These are phyloP conservation scores for Eucalyptus camaldulensis DNA, from an alignment of 345 rosid genomes.

Conservation along the genomic window DNA sequence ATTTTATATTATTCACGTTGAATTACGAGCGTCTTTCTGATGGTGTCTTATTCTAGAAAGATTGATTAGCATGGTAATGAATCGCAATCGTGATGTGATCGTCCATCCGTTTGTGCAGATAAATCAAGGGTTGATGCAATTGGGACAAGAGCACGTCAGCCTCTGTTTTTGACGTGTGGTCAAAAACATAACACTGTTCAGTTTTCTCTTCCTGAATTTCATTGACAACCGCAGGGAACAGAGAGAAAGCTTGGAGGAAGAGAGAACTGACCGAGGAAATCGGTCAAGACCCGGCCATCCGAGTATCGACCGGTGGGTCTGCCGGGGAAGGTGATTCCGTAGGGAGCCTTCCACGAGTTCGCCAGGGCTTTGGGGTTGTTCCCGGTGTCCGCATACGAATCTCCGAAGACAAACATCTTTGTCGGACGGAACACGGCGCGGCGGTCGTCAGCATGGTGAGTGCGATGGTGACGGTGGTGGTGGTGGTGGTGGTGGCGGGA, in stretches of 20 bases:
- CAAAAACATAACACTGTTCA: neutral
- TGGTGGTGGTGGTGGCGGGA: neutral
- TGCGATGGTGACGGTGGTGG: neutral
- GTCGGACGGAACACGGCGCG: slow-evolving; percentile 3
- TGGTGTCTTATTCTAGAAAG: neutral
- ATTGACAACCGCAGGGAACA: neutral
- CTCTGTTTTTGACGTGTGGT: neutral
- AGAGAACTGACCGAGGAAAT: slow-evolving; percentile 22
- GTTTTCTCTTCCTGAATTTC: neutral
- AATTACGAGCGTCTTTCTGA: neutral
- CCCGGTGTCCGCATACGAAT: slow-evolving; percentile 63
- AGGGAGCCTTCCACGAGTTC: slow-evolving; percentile 44
- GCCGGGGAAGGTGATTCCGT: slow-evolving; percentile 53
- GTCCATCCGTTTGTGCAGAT: neutral
- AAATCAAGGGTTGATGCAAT: neutral
- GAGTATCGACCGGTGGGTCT: slow-evolving; percentile 54
- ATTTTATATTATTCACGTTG: neutral
- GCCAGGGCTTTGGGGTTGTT: slow-evolving; percentile 12
- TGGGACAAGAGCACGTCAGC: neutral
- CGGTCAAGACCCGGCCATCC: slow-evolving; percentile 49
- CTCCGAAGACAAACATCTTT: slow-evolving; percentile 66
- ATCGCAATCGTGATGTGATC: neutral
- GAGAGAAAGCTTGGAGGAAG: neutral
- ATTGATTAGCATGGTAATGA: neutral
- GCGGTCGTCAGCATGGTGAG: neutral